phyloP scores from a whole-genome alignment of 2,329 filamentous ascomycete genomes.

The Elsinoe necatrix region DNA sequence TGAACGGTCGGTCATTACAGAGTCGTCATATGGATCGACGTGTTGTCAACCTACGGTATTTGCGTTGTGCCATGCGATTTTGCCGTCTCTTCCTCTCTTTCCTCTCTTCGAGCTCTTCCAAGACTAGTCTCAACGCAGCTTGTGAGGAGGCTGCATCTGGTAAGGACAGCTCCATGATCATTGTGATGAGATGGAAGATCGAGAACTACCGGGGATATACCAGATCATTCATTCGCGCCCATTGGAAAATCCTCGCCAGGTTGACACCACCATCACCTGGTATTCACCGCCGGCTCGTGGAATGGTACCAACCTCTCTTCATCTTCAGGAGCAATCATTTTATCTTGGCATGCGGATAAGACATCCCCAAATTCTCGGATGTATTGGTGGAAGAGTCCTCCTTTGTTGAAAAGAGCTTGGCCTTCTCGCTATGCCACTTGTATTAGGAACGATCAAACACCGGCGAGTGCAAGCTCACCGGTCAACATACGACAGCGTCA shows the following conservation, averaged over 20 bases:
- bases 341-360: not conserved
- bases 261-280: not conserved
- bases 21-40: no score
- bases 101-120: not conserved
- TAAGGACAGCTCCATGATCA: not conserved
- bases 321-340: not conserved
- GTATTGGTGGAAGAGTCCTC: not conserved
- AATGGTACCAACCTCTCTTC: not conserved
- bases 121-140: not conserved
- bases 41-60: not conserved
- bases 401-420: not conserved
- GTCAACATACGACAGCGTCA: no score
- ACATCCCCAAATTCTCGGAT: not conserved
- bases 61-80: not conserved
- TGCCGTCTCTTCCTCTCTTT: not conserved
- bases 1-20: not conserved
- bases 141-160: not conserved
- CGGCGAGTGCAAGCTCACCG: no score
- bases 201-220: no score
- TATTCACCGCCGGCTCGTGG: not conserved
- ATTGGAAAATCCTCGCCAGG: not conserved
- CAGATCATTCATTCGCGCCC: no score
- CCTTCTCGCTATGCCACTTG: not conserved
- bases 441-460: no score
- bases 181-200: no score